Evolutionary conservation across 345 rosid genomes (phyloP), one percentile per base, ranked within the genome.

Genomic region (Salix suchowensis): DNA sequence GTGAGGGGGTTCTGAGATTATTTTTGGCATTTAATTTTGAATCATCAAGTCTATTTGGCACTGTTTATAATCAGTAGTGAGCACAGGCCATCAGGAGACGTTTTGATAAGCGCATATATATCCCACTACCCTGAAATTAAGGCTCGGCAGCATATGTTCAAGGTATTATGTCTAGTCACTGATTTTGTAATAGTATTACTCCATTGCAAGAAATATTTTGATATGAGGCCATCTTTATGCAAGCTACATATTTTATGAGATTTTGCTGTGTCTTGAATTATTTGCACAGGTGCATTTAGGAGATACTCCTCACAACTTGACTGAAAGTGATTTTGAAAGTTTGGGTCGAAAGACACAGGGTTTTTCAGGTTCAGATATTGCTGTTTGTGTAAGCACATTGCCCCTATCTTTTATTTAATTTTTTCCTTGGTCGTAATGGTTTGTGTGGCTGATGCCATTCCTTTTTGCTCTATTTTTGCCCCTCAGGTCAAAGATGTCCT

Each of bases 61-160:
- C 42, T 68, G 39, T 76, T 71, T 61, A 87, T 83, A 71, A 86
- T 73, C 30, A 46, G 40, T 83, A 68, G 50, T 85, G 71, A 78
- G 70, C 81, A 67, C 89, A 94, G 98, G 98, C 98, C 64, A 91
- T 94, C 73, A 76, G 98, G 62, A 79, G 98, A 62, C 98, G 98
- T 79, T 94, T 94, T 85, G 98, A 94, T 85, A 94, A 94, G 89
- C 93, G 98, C 55, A 94, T 94, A 65, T 94, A 94, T 77, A 94
- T 94, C 83, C 98, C 98, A 21, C 97, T 94, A 26, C 98, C 98
- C 52, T 24, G 98, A 94, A 73, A 52, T 73, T 81, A 94, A 94
- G 87, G 98, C 98, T 80, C 85, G 98, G 42, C 94, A 90, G 65
- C 96, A 94, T 78, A 94, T 94, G 88, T 94, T 94, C 88, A 94